A percentile compares a stretch with the other conserved stretches of the same genome.
Evolutionary conservation across 148 eudicot genomes (phyloP).

Genomic region (Heliamphora exappendiculata): DNA sequence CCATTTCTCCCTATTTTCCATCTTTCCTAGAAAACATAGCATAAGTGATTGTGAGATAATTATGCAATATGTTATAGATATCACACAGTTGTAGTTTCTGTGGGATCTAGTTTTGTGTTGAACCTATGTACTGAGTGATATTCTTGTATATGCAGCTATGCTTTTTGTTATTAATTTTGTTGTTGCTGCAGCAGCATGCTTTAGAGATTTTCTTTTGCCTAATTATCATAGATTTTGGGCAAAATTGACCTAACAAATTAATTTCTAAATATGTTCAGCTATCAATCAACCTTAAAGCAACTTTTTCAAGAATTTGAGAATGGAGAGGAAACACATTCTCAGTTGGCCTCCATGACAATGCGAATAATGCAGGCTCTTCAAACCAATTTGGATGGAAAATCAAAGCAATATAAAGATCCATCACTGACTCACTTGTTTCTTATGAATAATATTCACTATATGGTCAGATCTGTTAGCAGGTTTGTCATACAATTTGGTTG

Average conservation of each 20-base stretch:
- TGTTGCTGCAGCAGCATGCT: not conserved
- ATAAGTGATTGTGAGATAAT: not conserved
- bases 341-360: slow-evolving; percentile 85
- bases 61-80: not conserved
- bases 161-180: not conserved
- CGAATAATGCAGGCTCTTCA: slow-evolving; percentile 98
- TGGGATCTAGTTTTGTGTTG: not conserved
- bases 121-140: not conserved
- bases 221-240: not conserved
- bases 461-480: slow-evolving; percentile 98
- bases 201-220: slow-evolving; percentile 1
- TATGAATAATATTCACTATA: slow-evolving; percentile 96
- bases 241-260: slow-evolving; percentile 8
- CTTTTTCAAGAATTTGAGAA: slow-evolving; percentile 87
- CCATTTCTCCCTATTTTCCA: not conserved
- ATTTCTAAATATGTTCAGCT: slow-evolving; percentile 39
- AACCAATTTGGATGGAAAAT: slow-evolving; percentile 89
- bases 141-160: not conserved
- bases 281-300: slow-evolving; percentile 92
- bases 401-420: slow-evolving; percentile 87
- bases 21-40: not conserved
- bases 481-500: slow-evolving; percentile 17
- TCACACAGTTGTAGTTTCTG: not conserved
- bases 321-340: slow-evolving; percentile 58
- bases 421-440: slow-evolving; percentile 85